Base-by-base conservation (phyloP, 371 early-diverging fungal species). In the Mucor indicus region DNA sequence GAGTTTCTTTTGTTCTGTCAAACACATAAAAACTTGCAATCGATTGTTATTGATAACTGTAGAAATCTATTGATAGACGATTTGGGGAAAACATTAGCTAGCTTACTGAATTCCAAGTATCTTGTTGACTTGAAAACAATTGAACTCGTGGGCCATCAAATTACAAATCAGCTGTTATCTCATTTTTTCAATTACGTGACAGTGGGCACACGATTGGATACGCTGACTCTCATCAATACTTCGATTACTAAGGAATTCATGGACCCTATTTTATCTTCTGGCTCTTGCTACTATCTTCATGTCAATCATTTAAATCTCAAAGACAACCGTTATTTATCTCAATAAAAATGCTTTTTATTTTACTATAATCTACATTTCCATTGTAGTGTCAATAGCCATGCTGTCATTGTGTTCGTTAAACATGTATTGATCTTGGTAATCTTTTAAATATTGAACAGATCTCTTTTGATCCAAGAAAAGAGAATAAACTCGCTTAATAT, bases 401-500 rank as follows among this genome's bases (percentile, higher is more conserved):
- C 40, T 40, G 39, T 61, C 64, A 24, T 53, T 52, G 16, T 57
- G 43, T 9, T 69, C 86, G 48, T 93, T 92, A 69, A 90, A 98
- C 87, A 98, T 84, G 71, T 85, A 96, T 75, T 94, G 89, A 41
- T 91, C 85, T 65, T 95, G 94, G 68, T 85, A 92, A 58, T 96
- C 95, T 70, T 80, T 82, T 62, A 91, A 57, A 60, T 80, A 93
- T 65, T 96, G 89, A 17, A 96, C 96, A 22, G 97, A 96, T 53
- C 99, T 83, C 69, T 91, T 89, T 69, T 98, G 95, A 53, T 98
- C 99, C 48, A 97, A 64, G 71, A 98, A 97, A 33, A 98, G 80
- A 39, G 88, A 77, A 62, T 96, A 97, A 3, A 91, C 97, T 7
- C 93, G 78, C 67, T 89, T 85, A 55, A 98, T 90, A 60, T 98